A percentile compares a stretch with the other conserved stretches of the same genome.
Conservation (phyloP, 208 protist species). For the Trypanosoma scelopori region DNA sequence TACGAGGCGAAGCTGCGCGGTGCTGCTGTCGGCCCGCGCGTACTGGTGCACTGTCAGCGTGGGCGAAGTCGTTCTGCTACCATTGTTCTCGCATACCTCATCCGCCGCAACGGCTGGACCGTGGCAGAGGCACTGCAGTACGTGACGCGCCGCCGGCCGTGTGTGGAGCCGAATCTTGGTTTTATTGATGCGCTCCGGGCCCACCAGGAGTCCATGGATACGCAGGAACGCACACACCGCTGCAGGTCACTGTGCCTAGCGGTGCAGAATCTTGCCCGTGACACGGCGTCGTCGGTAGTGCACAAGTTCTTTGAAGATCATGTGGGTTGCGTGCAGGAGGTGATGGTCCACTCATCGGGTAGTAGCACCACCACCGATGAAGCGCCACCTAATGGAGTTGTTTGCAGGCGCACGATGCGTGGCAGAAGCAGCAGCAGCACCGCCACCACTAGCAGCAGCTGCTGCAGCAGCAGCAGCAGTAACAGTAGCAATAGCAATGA, state of each 20-base stretch:
- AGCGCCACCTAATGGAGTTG: not conserved
- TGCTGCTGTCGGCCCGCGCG: slow-evolving; percentile 30
- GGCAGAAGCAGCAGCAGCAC: not conserved
- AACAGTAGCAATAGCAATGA: not conserved
- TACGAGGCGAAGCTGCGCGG: slow-evolving; percentile 32
- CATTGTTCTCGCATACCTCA: slow-evolving; percentile 84
- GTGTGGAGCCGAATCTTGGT: slow-evolving; percentile 76
- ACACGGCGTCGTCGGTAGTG: slow-evolving; percentile 34
- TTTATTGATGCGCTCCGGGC: slow-evolving; percentile 76
- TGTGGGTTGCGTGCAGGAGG: slow-evolving; percentile 68
- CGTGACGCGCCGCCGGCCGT: slow-evolving; percentile 49
- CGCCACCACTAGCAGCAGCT: not conserved
- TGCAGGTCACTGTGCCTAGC: slow-evolving; percentile 57
- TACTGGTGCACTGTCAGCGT: slow-evolving; percentile 87
- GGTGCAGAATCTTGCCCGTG: slow-evolving; percentile 43
- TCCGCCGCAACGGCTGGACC: slow-evolving; percentile 80
- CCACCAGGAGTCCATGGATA: slow-evolving; percentile 61
- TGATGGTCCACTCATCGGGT: slow-evolving; percentile 40
- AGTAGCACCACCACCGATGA: not conserved
- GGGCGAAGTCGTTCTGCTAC: slow-evolving; percentile 82
- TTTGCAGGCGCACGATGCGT: not conserved
- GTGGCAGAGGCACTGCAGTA: slow-evolving; percentile 82
- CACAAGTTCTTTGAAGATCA: slow-evolving; percentile 62
- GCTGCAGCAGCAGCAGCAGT: slow-evolving; percentile 2
- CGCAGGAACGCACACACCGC: slow-evolving; percentile 43